A percentile compares a stretch with the other conserved stretches of the same genome.
These are phyloP conservation scores for Piper betle DNA, from an alignment of 164 flowering plant genomes.

Conservation along the genomic window DNA sequence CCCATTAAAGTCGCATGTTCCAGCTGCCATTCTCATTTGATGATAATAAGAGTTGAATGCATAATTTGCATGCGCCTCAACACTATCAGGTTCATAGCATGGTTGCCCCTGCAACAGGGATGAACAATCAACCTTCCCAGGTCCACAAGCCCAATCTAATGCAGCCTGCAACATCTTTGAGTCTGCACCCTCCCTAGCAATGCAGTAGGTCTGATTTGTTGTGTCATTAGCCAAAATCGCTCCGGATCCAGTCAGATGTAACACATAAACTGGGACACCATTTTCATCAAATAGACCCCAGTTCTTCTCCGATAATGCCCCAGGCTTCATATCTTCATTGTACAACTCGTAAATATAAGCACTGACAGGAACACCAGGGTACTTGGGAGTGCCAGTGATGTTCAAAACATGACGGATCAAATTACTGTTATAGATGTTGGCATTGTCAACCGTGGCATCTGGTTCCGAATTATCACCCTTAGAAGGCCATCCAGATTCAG, in stretches of 20 bases:
- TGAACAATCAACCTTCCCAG: slow-evolving; percentile 78
- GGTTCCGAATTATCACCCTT: slow-evolving; percentile 62
- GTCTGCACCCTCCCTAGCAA: slow-evolving; percentile 54
- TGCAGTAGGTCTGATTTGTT: slow-evolving; percentile 67
- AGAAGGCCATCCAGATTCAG: slow-evolving; percentile 84
- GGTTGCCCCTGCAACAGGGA: slow-evolving; percentile 57
- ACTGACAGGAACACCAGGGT: slow-evolving; percentile 66
- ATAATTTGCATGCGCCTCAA: slow-evolving; percentile 59
- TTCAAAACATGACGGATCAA: slow-evolving; percentile 67
- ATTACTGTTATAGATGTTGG: slow-evolving; percentile 81
- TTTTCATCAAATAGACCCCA: slow-evolving; percentile 79
- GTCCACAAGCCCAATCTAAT: slow-evolving; percentile 93
- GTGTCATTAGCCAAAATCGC: slow-evolving; percentile 74
- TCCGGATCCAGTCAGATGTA: slow-evolving; percentile 65
- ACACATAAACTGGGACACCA: slow-evolving; percentile 50
- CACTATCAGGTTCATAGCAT: slow-evolving; percentile 76
- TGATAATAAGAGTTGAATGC: slow-evolving; percentile 81
- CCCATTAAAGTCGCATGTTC: slow-evolving; percentile 75
- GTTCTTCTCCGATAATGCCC: slow-evolving; percentile 65
- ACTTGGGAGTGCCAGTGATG: slow-evolving; percentile 83
- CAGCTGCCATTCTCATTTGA: slow-evolving; percentile 43
- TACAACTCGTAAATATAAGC: slow-evolving; percentile 89
- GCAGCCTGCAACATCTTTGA: slow-evolving; percentile 78
- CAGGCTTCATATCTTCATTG: slow-evolving; percentile 70
- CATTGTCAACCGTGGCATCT: slow-evolving; percentile 67